These are phyloP conservation scores for Penicillium coprophilum DNA, from an alignment of 495 filamentous ascomycete genomes.

Conservation along the genomic window DNA sequence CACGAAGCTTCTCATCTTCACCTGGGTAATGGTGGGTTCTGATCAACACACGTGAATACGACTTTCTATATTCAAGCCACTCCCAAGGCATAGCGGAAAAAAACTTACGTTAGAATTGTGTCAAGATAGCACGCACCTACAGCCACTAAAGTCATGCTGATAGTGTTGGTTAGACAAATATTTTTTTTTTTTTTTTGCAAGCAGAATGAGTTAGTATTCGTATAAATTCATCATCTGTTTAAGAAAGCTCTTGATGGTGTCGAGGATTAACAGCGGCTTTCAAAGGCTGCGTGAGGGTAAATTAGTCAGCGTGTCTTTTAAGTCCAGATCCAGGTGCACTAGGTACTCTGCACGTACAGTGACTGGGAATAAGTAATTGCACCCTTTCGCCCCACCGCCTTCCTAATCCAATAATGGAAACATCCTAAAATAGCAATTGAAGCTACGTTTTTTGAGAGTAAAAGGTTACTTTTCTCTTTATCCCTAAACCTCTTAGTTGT, in stretches of 20 bases:
- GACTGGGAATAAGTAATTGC: no score
- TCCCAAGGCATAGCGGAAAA: constrained; percentile 15
- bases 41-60: constrained; percentile 7
- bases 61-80: neutral
- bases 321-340: no score
- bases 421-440: no score
- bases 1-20: constrained; percentile 72
- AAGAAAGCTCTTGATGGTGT: neutral
- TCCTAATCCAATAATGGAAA: no score
- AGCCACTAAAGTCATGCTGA: constrained; percentile 52
- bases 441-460: no score
- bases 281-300: neutral
- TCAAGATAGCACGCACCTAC: constrained; percentile 68
- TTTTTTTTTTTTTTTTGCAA: neutral
- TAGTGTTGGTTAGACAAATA: no score
- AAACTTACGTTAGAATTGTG: constrained; percentile 63
- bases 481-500: no score
- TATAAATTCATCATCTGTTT: neutral
- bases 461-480: no score
- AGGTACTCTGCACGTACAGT: no score
- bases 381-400: no score
- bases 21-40: constrained; percentile 65
- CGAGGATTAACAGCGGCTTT: neutral
- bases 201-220: neutral
- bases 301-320: neutral